Base-by-base conservation (phyloP, 2,329 filamentous ascomycete genomes). In the Talaromyces amestolkiae region DNA sequence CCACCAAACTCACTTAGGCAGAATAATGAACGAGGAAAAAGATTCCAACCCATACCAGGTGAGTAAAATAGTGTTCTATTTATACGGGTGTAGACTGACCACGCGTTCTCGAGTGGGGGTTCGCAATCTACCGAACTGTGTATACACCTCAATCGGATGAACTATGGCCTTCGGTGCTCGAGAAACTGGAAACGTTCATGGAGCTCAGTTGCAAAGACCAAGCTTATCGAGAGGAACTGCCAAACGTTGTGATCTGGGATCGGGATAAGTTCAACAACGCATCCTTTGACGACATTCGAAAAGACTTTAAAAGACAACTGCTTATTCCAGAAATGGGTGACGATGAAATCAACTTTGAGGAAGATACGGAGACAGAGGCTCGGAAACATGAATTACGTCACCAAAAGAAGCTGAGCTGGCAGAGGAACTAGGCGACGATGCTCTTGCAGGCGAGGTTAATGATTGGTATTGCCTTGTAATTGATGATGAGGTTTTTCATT, bases 131-230 rank as follows among this genome's bases (percentile, higher is more conserved):
- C 56, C 56, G 56, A 27, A 59, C 39, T 31, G 39, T 59, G 24
- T 59, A 59, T 19, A 59, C 56, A 39, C 37, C 56, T 4, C 56
- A 59, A 22, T 59, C 56, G n/a, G 56, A 59, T 19, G 56, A 59
- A 31, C 39, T 45, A 9, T 59, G 39, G 56, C n/a, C 37, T 37
- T 43, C 56, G n/a, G 56, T 59, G 56, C 33, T 59, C 3, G 37
- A 43, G 10, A 59, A 59, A 45, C 39, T 59, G 17, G 39, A 59
- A 45, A 59, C 24, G 10, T 59, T 45, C 15, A 45, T 59, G 24
- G 56, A 59, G 39, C 56, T 59, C 3, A 27, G 56, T 15, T 45
- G 39, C 27, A 10, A 45, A 1, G 22, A 59, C 5, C 11, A 3
- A 41, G 37, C 3, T 13, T 45, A 22, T 13, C 56, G 39, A 31